Evolutionary conservation across 371 early-diverging fungal species (phyloP).

Genomic region (Amoeboaphelidium occidentale): DNA sequence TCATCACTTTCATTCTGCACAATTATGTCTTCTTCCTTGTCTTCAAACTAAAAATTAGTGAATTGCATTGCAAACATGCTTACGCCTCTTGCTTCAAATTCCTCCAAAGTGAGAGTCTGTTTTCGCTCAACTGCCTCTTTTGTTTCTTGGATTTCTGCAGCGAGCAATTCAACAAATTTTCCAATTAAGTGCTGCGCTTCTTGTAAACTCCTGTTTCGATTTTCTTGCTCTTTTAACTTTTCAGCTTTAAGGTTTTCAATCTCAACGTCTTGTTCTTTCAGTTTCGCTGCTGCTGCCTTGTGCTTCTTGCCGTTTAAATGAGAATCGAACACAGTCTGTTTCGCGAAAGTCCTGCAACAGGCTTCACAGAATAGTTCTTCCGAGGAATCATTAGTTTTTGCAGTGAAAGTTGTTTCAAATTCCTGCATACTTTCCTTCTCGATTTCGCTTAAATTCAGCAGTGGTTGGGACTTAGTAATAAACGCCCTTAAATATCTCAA

Average conservation of each 20-base stretch:
- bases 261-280: too few relatives aligned
- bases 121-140: slow-evolving; percentile 69
- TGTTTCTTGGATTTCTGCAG: slow-evolving; percentile 42
- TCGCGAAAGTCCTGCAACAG: slow-evolving; percentile 61
- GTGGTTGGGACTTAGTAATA: slow-evolving; percentile 45
- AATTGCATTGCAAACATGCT: background rate
- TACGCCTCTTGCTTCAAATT: slow-evolving; percentile 8
- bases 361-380: slow-evolving; percentile 41
- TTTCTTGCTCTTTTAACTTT: too few relatives aligned
- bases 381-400: slow-evolving; percentile 14
- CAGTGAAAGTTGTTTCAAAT: slow-evolving; percentile 21
- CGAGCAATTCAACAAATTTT: slow-evolving; percentile 27
- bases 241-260: too few relatives aligned
- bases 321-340: slow-evolving; percentile 50
- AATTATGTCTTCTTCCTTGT: slow-evolving; percentile 30
- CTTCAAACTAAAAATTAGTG: background rate
- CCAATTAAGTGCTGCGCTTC: too few relatives aligned
- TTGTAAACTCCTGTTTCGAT: too few relatives aligned
- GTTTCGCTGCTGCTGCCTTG: slow-evolving; percentile 39
- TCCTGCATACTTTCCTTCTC: slow-evolving; percentile 18
- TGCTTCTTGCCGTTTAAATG: slow-evolving; percentile 79
- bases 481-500: slow-evolving; percentile 43
- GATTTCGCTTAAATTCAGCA: slow-evolving; percentile 35
- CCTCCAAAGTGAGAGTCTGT: slow-evolving; percentile 73
- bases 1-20: slow-evolving; percentile 38